A percentile compares a stretch with the other conserved stretches of the same genome.
Evolutionary conservation across 2,329 filamentous ascomycete species (phyloP).

Genomic region (Alternaria atra): DNA sequence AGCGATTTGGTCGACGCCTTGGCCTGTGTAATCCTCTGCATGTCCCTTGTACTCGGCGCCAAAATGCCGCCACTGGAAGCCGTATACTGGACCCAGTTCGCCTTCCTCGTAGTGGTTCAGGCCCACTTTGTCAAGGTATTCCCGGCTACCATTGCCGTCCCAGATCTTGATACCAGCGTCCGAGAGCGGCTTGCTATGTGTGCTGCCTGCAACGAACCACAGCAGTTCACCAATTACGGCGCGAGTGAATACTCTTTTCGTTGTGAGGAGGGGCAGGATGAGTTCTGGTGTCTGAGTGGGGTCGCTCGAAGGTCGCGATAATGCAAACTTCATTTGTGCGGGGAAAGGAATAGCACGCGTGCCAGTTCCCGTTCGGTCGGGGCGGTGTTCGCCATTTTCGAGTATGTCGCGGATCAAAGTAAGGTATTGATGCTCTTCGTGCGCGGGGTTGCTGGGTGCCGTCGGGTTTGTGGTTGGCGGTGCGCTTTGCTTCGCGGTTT

Average conservation of each 20-base stretch:
- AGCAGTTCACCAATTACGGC: conserved; percentile 92
- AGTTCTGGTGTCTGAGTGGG: conserved; percentile 59
- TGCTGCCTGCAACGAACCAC: conserved; percentile 91
- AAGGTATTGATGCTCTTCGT: conserved; percentile 96
- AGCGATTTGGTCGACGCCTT: conserved; percentile 92
- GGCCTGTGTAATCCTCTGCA: conserved; percentile 80
- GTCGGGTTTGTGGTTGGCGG: conserved; percentile 14
- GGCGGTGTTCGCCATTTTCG: conserved; percentile 82
- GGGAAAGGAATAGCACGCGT: conserved; percentile 91
- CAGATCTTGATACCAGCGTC: conserved; percentile 92
- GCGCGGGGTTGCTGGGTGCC: conserved; percentile 48
- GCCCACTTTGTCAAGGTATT: conserved; percentile 86
- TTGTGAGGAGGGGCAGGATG: conserved; percentile 91
- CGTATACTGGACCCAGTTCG: conserved; percentile 94
- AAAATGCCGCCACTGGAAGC: conserved; percentile 99
- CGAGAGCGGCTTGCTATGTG: conserved; percentile 78
- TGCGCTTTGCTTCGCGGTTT: conserved; percentile 28
- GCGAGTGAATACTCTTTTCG: conserved; percentile 92
- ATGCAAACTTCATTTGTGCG: conserved; percentile 82
- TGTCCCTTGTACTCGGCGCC: conserved; percentile 79
- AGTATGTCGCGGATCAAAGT: conserved; percentile 88
- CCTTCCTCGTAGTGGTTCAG: conserved; percentile 83
- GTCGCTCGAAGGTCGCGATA: conserved; percentile 65
- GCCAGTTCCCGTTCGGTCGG: conserved; percentile 92
- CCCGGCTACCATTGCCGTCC: conserved; percentile 95